A percentile compares a stretch with the other conserved stretches of the same genome.
phyloP scores from a whole-genome alignment of 2,329 filamentous ascomycete genomes.

The Paraphoma chrysanthemicola region DNA sequence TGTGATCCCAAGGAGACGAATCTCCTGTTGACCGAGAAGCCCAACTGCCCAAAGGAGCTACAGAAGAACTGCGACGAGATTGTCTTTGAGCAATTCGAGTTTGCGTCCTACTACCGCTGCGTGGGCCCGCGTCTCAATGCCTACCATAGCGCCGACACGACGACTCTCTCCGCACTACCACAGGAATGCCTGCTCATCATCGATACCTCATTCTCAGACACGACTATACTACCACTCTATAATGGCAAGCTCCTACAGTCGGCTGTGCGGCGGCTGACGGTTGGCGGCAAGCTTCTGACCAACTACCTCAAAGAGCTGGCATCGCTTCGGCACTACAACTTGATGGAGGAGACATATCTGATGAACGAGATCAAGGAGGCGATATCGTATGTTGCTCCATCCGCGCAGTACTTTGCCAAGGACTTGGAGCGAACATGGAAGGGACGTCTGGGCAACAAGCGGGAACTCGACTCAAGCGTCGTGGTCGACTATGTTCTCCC shows the following conservation, averaged over 20 bases:
- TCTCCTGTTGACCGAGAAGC: constrained; percentile 82
- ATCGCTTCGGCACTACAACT: constrained; percentile 90
- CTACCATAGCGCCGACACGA: constrained; percentile 65
- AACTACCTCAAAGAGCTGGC: constrained; percentile 91
- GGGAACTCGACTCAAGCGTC: constrained; percentile 61
- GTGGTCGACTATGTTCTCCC: constrained; percentile 92
- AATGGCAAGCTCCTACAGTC: constrained; percentile 80
- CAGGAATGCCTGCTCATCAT: constrained; percentile 86
- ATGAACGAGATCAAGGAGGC: constrained; percentile 97
- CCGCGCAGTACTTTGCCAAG: constrained; percentile 65
- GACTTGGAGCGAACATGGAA: constrained; percentile 89
- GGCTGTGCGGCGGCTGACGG: constrained; percentile 82
- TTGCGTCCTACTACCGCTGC: constrained; percentile 81
- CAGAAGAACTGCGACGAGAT: constrained; percentile 95
- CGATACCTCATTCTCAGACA: constrained; percentile 92
- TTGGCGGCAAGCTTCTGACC: constrained; percentile 91
- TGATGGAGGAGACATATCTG: constrained; percentile 91
- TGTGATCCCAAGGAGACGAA: constrained; percentile 84
- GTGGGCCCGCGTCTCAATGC: constrained; percentile 78
- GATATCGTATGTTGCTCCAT: constrained; percentile 79
- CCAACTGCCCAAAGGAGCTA: constrained; percentile 79
- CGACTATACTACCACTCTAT: constrained; percentile 86
- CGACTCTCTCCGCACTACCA: constrained; percentile 59
- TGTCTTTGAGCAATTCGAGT: constrained; percentile 96
- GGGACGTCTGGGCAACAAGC: constrained; percentile 62